phyloP scores from a whole-genome alignment of 2,329 filamentous ascomycete genomes.

The Endocalyx cinctus region DNA sequence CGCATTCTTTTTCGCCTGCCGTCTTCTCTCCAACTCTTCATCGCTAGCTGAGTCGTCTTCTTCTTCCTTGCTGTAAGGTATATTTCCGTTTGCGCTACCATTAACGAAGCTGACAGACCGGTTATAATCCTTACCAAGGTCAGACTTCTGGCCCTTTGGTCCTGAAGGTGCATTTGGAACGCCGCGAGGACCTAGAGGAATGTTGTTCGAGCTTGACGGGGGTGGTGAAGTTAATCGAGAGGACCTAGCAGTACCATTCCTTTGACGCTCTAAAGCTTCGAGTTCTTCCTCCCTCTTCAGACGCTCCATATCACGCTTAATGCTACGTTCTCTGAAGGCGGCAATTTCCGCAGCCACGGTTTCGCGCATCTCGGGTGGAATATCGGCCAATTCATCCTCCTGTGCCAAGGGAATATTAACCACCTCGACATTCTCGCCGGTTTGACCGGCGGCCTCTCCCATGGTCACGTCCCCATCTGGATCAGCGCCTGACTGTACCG shows the following conservation, averaged over 20 bases:
- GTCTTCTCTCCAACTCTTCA: conserved; percentile 72
- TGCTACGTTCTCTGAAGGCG: conserved; percentile 89
- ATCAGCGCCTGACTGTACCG: conserved; percentile 47
- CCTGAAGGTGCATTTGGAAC: conserved; percentile 71
- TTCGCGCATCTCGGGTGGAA: conserved; percentile 92
- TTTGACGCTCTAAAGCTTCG: conserved; percentile 75
- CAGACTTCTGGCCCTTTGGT: conserved; percentile 52
- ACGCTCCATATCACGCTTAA: conserved; percentile 80
- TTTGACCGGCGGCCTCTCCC: conserved; percentile 53
- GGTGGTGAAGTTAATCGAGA: conserved; percentile 71
- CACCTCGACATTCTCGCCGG: conserved; percentile 69
- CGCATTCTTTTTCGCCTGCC: conserved; percentile 63
- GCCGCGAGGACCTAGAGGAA: conserved; percentile 69
- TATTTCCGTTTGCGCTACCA: conserved; percentile 59
- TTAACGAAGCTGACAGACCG: conserved; percentile 73
- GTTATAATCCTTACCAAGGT: conserved; percentile 44
- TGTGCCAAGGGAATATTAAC: conserved; percentile 82
- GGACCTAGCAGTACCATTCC: conserved; percentile 59
- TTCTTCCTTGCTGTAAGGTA: conserved; percentile 63
- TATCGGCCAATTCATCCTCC: conserved; percentile 92
- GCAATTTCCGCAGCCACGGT: conserved; percentile 92
- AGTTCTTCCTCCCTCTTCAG: conserved; percentile 86
- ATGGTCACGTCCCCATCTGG: conserved; percentile 65
- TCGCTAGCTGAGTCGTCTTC: conserved; percentile 87
- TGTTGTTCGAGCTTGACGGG: conserved; percentile 59